phyloP scores from a whole-genome alignment of 805 yeast genomes.

The Wickerhamiella slavikovae region DNA sequence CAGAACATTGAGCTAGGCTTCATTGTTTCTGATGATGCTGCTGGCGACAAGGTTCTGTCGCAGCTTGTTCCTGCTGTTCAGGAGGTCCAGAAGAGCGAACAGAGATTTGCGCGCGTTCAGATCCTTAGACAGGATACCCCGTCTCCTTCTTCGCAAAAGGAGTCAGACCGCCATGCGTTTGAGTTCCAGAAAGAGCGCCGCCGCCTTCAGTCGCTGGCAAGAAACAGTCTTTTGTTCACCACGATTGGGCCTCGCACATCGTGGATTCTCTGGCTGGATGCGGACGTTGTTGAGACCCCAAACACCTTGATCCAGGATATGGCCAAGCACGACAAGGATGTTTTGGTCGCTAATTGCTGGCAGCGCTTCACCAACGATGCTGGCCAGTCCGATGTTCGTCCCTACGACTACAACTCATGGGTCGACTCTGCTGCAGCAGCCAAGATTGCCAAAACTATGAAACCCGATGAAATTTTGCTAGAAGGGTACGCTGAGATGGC shows the following conservation, averaged over 20 bases:
- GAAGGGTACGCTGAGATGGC: constrained; percentile 91
- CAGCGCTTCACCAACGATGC: constrained; percentile 55
- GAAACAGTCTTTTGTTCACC: constrained; percentile 79
- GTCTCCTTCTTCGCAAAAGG: constrained; percentile 51
- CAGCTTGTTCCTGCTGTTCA: constrained; percentile 59
- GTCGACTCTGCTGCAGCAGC: constrained; percentile 47
- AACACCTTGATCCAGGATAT: constrained; percentile 66
- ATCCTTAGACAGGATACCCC: constrained; percentile 75
- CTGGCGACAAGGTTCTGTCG: constrained; percentile 64
- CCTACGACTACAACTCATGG: constrained; percentile 96
- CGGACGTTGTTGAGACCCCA: constrained; percentile 85
- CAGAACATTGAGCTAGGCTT: constrained; percentile 74
- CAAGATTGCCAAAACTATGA: constrained; percentile 46
- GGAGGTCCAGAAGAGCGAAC: constrained; percentile 35
- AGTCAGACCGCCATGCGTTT: constrained; percentile 80
- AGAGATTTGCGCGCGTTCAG: constrained; percentile 60
- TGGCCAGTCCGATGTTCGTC: constrained; percentile 43
- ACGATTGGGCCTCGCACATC: constrained; percentile 75
- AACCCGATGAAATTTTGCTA: constrained; percentile 78
- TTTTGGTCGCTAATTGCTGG: constrained; percentile 80
- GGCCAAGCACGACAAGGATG: constrained; percentile 67
- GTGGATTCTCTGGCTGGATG: constrained; percentile 94
- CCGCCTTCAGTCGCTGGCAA: constrained; percentile 76
- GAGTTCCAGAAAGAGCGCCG: constrained; percentile 77
- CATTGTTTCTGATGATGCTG: constrained; percentile 62